Evolutionary conservation across 768 basidiomycete species (phyloP).

Genomic region (Tremella fuciformis): DNA sequence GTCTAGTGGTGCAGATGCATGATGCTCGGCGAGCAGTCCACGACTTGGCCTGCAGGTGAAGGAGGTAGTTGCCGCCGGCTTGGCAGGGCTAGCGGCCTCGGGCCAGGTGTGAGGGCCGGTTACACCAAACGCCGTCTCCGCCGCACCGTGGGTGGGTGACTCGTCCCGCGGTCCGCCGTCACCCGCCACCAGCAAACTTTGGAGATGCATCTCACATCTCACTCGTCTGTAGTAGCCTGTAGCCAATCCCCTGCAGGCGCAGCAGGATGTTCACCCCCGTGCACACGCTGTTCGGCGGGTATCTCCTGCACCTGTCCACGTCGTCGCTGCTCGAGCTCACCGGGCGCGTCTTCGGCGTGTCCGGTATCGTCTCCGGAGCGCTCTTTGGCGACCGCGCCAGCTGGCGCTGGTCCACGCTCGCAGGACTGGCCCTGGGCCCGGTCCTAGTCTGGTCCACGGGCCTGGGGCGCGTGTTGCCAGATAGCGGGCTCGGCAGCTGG

Average conservation of each 20-base stretch:
- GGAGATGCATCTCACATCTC: too few species aligned
- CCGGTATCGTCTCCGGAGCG: slow-evolving; percentile 44
- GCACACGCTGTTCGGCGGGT: slow-evolving; percentile 47
- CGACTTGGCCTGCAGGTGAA: too few species aligned
- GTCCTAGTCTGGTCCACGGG: slow-evolving; percentile 14
- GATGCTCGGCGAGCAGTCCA: too few species aligned
- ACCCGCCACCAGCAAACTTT: not conserved
- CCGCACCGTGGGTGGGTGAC: too few species aligned
- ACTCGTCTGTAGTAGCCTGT: too few species aligned
- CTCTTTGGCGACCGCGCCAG: slow-evolving; percentile 24
- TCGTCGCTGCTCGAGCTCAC: slow-evolving; percentile 42
- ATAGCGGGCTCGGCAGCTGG: slow-evolving; percentile 17
- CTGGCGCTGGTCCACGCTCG: slow-evolving; percentile 39
- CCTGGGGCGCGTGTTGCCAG: slow-evolving; percentile 9
- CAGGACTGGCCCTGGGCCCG: slow-evolving; percentile 27
- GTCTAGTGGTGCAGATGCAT: too few species aligned
- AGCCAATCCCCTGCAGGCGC: not conserved
- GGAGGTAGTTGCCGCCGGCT: too few species aligned
- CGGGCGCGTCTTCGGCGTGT: slow-evolving; percentile 50
- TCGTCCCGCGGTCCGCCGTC: too few species aligned
- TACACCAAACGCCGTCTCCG: too few species aligned
- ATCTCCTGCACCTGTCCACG: slow-evolving; percentile 47
- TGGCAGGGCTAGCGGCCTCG: too few species aligned
- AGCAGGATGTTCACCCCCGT: slow-evolving; percentile 40
- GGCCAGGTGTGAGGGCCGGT: too few species aligned